Conservation (phyloP, 257 asterid species). For the Solanum bukasovii region DNA sequence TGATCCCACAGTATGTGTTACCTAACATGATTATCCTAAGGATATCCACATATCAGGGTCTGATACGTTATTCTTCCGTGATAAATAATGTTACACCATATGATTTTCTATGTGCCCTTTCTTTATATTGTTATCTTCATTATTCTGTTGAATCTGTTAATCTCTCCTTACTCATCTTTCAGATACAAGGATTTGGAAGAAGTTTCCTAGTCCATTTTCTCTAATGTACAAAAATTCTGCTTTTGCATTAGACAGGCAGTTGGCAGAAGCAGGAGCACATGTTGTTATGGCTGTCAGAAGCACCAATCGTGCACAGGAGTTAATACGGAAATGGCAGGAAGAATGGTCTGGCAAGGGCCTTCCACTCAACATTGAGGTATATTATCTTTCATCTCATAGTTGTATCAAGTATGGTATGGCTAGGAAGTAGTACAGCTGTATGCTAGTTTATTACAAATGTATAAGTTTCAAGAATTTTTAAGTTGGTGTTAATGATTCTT, state of each 20-base stretch:
- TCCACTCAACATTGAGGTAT: conserved; percentile 88
- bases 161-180: background rate
- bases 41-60: background rate
- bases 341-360: conserved; percentile 79
- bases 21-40: background rate
- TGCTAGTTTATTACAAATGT: background rate
- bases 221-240: conserved; percentile 1
- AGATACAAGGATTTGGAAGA: background rate
- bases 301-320: conserved; percentile 55
- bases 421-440: background rate
- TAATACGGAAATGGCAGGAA: conserved; percentile 73
- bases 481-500: background rate
- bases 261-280: conserved; percentile 93
- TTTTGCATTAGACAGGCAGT: conserved; percentile 41
- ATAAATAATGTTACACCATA: background rate
- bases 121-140: background rate
- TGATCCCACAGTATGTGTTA: background rate
- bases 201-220: background rate
- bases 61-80: background rate
- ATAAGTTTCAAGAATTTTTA: background rate
- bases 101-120: background rate
- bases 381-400: background rate
- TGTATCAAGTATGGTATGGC: background rate
- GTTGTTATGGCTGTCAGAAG: conserved; percentile 96
- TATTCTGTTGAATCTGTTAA: background rate